phyloP scores from a whole-genome alignment of 768 basidiomycete species.

The Xerocomus brunneocitrinus region DNA sequence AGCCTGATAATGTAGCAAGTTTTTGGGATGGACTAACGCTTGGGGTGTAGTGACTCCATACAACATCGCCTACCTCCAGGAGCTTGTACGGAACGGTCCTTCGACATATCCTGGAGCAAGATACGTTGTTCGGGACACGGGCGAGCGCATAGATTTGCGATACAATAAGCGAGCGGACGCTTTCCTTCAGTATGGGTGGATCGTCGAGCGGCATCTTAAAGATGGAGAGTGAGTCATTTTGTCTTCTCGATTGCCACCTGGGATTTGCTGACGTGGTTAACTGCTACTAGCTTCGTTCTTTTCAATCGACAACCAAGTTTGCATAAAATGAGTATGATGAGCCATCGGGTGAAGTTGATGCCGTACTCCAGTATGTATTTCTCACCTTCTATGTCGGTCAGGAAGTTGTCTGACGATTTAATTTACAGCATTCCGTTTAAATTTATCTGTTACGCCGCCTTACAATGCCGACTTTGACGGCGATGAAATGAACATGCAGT shows the following conservation, averaged over 20 bases:
- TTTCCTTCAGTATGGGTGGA: constrained; percentile 96
- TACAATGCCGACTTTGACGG: constrained; percentile 99
- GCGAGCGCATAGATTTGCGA: constrained; percentile 92
- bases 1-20: neutral
- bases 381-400: neutral
- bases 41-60: constrained; percentile 80
- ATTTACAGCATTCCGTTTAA: constrained; percentile 83
- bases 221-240: constrained; percentile 87
- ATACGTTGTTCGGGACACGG: constrained; percentile 95
- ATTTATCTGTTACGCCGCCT: constrained; percentile 96
- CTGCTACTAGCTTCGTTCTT: constrained; percentile 34
- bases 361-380: constrained; percentile 85
- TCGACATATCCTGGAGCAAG: constrained; percentile 93
- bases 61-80: constrained; percentile 91
- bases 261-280: neutral
- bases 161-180: constrained; percentile 96
- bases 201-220: constrained; percentile 95
- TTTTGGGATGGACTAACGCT: constrained; percentile 6
- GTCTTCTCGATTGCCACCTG: neutral
- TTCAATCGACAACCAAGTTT: constrained; percentile 98
- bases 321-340: constrained; percentile 99
- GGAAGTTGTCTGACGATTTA: constrained; percentile 14
- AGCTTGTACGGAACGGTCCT: constrained; percentile 92
- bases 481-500: constrained; percentile 99
- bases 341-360: constrained; percentile 95